These are phyloP conservation scores for Wickerhamomyces alni DNA, from an alignment of 805 yeast genomes.

Conservation along the genomic window DNA sequence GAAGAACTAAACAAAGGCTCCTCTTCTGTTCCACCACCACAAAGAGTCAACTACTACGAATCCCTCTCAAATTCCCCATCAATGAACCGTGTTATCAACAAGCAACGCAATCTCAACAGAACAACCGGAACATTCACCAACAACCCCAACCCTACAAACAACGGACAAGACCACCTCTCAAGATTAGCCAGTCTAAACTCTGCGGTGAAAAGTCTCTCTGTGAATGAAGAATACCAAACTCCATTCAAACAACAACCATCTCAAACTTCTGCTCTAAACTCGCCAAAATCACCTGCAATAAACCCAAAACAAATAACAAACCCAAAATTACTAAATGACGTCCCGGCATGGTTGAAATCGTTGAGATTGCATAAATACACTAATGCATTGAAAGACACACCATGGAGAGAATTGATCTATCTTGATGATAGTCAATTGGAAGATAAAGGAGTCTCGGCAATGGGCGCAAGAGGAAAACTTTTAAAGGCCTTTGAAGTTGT, in stretches of 20 bases:
- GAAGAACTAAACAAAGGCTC: constrained; percentile 11
- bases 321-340: constrained; percentile 56
- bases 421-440: constrained; percentile 66
- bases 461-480: constrained; percentile 93
- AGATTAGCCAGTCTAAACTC: constrained; percentile 17
- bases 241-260: constrained; percentile 6
- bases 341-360: constrained; percentile 90
- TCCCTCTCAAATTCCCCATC: constrained; percentile 5
- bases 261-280: neutral
- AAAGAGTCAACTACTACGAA: constrained; percentile 20
- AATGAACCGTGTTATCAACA: constrained; percentile 1
- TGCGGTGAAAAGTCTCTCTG: constrained; percentile 14
- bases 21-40: constrained; percentile 21
- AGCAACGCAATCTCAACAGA: constrained; percentile 2
- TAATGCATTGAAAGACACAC: constrained; percentile 63
- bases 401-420: constrained; percentile 76
- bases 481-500: constrained; percentile 88
- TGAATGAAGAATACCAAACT: constrained; percentile 7
- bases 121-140: constrained; percentile 2
- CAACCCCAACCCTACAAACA: neutral
- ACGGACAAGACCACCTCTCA: constrained; percentile 10
- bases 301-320: constrained; percentile 47
- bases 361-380: constrained; percentile 92
- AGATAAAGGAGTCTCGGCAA: constrained; percentile 79
- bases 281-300: constrained; percentile 37